Percentiles rank a stretch among this genome's conserved stretches.
Evolutionary conservation across 1,284 basidiomycete genomes (phyloP).

Genomic region (Agaricales sp.): DNA sequence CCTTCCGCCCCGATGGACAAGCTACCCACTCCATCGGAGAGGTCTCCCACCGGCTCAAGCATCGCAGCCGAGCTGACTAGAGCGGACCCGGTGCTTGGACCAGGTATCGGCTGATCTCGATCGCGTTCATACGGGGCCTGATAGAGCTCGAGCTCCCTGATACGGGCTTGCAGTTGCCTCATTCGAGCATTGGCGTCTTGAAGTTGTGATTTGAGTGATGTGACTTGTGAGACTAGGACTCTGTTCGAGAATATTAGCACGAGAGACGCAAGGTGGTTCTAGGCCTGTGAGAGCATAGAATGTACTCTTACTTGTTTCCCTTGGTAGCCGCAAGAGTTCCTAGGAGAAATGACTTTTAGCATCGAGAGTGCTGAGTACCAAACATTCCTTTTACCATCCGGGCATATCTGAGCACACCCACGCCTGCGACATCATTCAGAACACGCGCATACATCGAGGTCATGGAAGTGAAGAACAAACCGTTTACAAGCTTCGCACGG

Average conservation of each 20-base stretch:
- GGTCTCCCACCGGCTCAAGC: slow-evolving; percentile 14
- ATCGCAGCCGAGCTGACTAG: neutral
- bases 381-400: slow-evolving; percentile 25
- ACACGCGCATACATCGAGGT: neutral
- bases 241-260: too few relatives aligned
- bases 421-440: slow-evolving; percentile 19
- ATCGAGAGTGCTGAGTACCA: slow-evolving; percentile 1
- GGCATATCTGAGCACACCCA: slow-evolving; percentile 42
- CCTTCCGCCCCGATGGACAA: slow-evolving; percentile 34
- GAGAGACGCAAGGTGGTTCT: too few relatives aligned
- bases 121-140: slow-evolving; percentile 15
- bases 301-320: slow-evolving; percentile 35
- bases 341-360: too few relatives aligned
- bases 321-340: slow-evolving; percentile 42
- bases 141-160: slow-evolving; percentile 52
- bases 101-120: slow-evolving; percentile 1
- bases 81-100: slow-evolving; percentile 1
- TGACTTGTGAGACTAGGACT: slow-evolving; percentile 3
- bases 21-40: slow-evolving; percentile 29
- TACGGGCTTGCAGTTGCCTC: slow-evolving; percentile 31
- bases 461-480: slow-evolving; percentile 15
- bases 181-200: slow-evolving; percentile 35
- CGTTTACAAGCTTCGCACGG: slow-evolving; percentile 43
- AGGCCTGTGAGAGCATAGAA: too few relatives aligned
- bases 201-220: slow-evolving; percentile 21